These are phyloP conservation scores for Aureobasidium sp. DNA, from an alignment of 2,329 filamentous ascomycete species.

Conservation along the genomic window DNA sequence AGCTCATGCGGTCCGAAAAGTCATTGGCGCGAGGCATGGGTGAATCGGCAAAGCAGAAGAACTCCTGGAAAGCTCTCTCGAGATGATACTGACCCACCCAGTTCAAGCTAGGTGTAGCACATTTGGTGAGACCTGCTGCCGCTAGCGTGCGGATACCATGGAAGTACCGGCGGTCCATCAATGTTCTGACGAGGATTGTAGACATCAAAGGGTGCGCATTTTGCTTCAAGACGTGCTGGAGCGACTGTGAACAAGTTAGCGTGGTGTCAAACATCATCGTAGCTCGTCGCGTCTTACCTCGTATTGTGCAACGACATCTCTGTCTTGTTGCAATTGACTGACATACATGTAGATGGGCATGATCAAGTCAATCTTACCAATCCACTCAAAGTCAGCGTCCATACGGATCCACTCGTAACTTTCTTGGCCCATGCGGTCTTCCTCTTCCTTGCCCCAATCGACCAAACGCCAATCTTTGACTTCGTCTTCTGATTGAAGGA, in stretches of 20 bases:
- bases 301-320: slow-evolving; percentile 84
- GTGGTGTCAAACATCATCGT: not conserved
- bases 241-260: slow-evolving; percentile 40
- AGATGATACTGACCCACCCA: slow-evolving; percentile 80
- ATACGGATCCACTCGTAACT: slow-evolving; percentile 98
- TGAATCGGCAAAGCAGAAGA: slow-evolving; percentile 76
- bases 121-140: slow-evolving; percentile 66
- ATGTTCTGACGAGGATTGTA: slow-evolving; percentile 78
- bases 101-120: slow-evolving; percentile 61
- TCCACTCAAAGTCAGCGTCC: slow-evolving; percentile 97
- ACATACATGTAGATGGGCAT: slow-evolving; percentile 97
- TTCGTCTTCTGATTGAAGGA: slow-evolving; percentile 75
- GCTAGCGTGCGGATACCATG: slow-evolving; percentile 86
- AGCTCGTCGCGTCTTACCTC: slow-evolving; percentile 38
- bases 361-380: slow-evolving; percentile 71
- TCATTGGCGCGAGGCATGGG: slow-evolving; percentile 81
- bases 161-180: slow-evolving; percentile 89
- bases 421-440: slow-evolving; percentile 86
- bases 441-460: slow-evolving; percentile 85
- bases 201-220: slow-evolving; percentile 72
- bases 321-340: slow-evolving; percentile 92
- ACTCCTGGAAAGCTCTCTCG: slow-evolving; percentile 73
- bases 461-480: slow-evolving; percentile 72
- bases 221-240: slow-evolving; percentile 64
- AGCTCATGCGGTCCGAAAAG: slow-evolving; percentile 78